Evolutionary conservation across 768 basidiomycete species (phyloP), one percentile per base, ranked within the genome.

Genomic region (Podaxis sp.): DNA sequence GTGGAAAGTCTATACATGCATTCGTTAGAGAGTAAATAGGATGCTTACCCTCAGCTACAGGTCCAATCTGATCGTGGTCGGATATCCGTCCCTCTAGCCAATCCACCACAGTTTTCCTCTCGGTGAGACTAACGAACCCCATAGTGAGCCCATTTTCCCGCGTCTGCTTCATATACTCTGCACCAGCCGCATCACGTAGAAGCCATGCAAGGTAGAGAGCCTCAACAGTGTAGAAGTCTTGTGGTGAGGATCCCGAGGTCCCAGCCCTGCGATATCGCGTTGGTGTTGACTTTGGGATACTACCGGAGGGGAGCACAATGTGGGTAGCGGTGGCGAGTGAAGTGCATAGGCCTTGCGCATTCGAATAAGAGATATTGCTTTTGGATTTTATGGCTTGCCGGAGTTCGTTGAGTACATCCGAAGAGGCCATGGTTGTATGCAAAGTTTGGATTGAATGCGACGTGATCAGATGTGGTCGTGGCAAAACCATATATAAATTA

Each of bases 81-180:
- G 69, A 61, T 11, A 72, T 70, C 67, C 75, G 79, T 37, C 90
- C 87, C 66, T 89, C 85, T 47, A 98, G 70, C 86, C 90, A 98
- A 55, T 95, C 94, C 37, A 92, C 85, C 0, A 96, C 86, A 48
- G 79, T 80, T 76, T 91, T 93, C 63, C 95, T 78, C 73, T 97
- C 95, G 2, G 93, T 92, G 36, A 93, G 85, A 65, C 90, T 87
- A 40, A 98, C 92, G 70, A 93, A 82, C 0, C 89, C 88, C 40
- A 86, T 81, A 1, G 84, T 78, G 32, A 94, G 74, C 0, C 91
- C 90, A 46, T 80, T 80, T 67, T 90, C 89, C 57, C 91, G 79
- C 1, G 89, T 88, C 66, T 90, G 87, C 69, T 88, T 89, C 84
- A 96, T 86, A 74, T 98, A 98, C 64, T 95, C 93, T 14, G 89